Base-by-base conservation (phyloP, 2,329 filamentous ascomycete genomes). In the Orbilia brochopaga region DNA sequence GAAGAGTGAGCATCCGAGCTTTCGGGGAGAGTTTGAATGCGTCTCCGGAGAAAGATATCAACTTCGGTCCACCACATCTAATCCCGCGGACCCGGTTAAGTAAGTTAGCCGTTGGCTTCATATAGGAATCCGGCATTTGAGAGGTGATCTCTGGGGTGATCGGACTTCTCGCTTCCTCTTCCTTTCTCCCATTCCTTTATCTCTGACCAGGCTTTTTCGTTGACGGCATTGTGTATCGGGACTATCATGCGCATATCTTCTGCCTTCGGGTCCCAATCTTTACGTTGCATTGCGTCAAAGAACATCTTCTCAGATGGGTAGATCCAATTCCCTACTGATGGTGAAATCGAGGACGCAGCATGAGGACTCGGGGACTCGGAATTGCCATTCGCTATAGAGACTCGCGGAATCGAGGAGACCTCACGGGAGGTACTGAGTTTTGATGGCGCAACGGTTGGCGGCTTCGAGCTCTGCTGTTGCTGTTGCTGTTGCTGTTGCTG, bases 241-340 rank as follows among this genome's bases (percentile, higher is more conserved):
- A 97, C 92, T 35, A 97, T 92, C 35, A 90, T 90, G 77, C 86
- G 88, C 88, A 97, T 97, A 80, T 96, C 92, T 4, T 84, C 82
- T 0, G 85, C 86, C 13, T 83, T 82, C 30, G 85, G 88, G 72
- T 87, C 86, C 81, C 92, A 88, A 48, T 88, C 89, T 80, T 99
- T 99, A 78, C 93, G 88, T 82, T 89, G 87, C 87, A 99, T 93
- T 50, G 94, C 94, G 53, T 96, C 90, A 81, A 97, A 97, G 83
- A 99, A 99, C 87, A 97, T 96, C 78, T 90, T 89, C 79, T 97
- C 93, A 0, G 90, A 94, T 0, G 94, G 94, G 80, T 99, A 99
- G 73, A 99, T 88, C 94, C 94, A 99, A 79, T 97, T 96, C 0
- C 93, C 93, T 0, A 65, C 27, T 11, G 67, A 72, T 5, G 75